Evolutionary conservation across 768 basidiomycete species (phyloP).

Genomic region (Fomitopsis serialis): DNA sequence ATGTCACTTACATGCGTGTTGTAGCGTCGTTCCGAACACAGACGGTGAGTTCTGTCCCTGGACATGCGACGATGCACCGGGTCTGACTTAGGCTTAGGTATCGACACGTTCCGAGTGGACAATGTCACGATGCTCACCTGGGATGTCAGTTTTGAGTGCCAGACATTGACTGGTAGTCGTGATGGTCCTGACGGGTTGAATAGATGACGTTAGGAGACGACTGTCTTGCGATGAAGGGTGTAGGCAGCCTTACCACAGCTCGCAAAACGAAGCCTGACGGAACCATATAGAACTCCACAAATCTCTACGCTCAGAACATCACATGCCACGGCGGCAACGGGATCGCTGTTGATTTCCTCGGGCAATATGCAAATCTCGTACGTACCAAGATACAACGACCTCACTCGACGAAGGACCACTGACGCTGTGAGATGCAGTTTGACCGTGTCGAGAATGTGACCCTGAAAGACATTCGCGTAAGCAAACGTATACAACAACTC

Average conservation of each 20-base stretch:
- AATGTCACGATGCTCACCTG: conserved; percentile 52
- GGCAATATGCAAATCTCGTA: conserved; percentile 51
- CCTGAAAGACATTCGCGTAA: conserved; percentile 42
- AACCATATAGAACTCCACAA: conserved; percentile 48
- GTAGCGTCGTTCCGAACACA: conserved; percentile 49
- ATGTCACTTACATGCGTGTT: background rate
- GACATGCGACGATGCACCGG: background rate
- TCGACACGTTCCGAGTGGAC: conserved; percentile 51
- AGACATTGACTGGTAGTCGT: too few species aligned
- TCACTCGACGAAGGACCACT: too few species aligned
- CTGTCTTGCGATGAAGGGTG: conserved; percentile 53
- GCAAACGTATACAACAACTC: background rate
- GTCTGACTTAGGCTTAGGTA: conserved; percentile 30
- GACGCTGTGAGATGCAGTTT: too few species aligned
- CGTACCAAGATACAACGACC: too few species aligned
- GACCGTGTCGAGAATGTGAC: conserved; percentile 33
- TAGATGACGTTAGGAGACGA: conserved; percentile 54
- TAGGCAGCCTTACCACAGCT: too few species aligned
- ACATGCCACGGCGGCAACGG: conserved; percentile 59
- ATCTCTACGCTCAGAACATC: conserved; percentile 43
- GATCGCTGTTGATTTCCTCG: conserved; percentile 57
- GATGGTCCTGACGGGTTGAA: background rate
- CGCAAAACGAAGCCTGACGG: too few species aligned
- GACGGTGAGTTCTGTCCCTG: conserved; percentile 34
- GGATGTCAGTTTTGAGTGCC: conserved; percentile 43